Evolutionary conservation across 192 early-diverging fungal genomes (phyloP).

Genomic region (Radiomyces spectabilis): DNA sequence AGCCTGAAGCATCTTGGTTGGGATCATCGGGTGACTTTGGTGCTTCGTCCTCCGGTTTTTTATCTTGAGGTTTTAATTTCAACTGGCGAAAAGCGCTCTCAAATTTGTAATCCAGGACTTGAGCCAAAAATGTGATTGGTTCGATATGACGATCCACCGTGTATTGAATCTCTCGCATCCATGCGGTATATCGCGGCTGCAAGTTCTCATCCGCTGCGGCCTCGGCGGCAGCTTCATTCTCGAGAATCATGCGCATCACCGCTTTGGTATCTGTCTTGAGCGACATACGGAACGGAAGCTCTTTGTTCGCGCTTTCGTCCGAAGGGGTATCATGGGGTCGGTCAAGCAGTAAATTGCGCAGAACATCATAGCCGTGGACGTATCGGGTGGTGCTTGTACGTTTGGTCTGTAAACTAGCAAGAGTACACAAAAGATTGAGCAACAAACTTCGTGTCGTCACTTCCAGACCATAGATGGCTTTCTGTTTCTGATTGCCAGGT

Average conservation of each 20-base stretch:
- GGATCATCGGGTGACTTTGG: not conserved
- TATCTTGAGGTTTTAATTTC: constrained; percentile 13
- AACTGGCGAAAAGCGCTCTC: constrained; percentile 28
- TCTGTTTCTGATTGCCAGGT: constrained; percentile 21
- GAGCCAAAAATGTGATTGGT: constrained; percentile 28
- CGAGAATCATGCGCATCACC: constrained; percentile 8
- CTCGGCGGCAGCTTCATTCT: constrained; percentile 6
- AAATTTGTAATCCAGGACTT: constrained; percentile 31
- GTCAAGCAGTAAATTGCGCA: constrained; percentile 18
- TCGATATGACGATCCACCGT: constrained; percentile 29
- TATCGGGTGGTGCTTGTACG: not conserved
- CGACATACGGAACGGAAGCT: constrained; percentile 17
- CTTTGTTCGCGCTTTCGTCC: not conserved
- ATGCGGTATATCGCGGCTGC: constrained; percentile 23
- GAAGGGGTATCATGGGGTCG: not conserved
- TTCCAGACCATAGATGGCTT: constrained; percentile 17
- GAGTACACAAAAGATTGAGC: constrained; percentile 26
- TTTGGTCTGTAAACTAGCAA: constrained; percentile 19
- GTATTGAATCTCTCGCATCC: constrained; percentile 32
- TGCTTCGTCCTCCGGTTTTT: not conserved
- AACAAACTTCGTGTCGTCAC: constrained; percentile 22
- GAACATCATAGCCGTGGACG: constrained; percentile 25
- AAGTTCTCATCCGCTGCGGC: not conserved
- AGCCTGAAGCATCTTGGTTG: not conserved
- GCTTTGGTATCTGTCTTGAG: constrained; percentile 20